Base-by-base conservation (phyloP, 1,284 basidiomycete species). In the Trametes pubescens region DNA sequence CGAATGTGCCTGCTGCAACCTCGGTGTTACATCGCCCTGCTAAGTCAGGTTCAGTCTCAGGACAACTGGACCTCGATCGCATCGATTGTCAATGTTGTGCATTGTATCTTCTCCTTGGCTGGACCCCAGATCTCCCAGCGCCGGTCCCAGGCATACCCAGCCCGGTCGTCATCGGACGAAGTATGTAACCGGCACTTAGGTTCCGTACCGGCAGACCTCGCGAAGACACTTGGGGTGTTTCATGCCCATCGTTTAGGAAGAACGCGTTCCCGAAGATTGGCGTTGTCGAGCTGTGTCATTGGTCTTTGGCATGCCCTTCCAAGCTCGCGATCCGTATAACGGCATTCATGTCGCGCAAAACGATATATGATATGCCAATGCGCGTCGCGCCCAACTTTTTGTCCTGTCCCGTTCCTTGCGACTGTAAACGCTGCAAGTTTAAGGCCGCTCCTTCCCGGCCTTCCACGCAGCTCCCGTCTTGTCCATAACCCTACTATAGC, bases 211-310 rank as follows among this genome's bases (percentile, higher is more conserved):
- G 40, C 40, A 43, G 51, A 34, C 6, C 18, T 40, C 4, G 22
- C 34, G 26, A 14, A n/a, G 52, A 32, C 29, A 32, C 29, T 34
- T 44, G 53, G 24, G 34, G n/a, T 55, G 53, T 55, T 37, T 55
- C 53, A 55, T 34, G 44, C 43, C 26, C 26, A 55, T 46, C 53
- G 26, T 46, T 40, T 40, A 24, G 53, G n/a, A 29, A 24, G 44
- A 55, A 26, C 34, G 18, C 21, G 6, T 1, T 55, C 29, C 53
- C 53, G 21, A 29, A 14, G 38, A 24, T 26, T 55, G 32, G 53
- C 40, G 53, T 54, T 4, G 18, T 32, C 40, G 18, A 43, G 40
- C 40, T 43, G 40, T n/a, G 6, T 43, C 16, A 32, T 32, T 32
- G 29, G 29, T 32, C 29, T 32, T 32, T 32, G 29, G 29, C 18